Base-by-base conservation (phyloP, 2,329 filamentous ascomycete species). In the Kalmusia sp. region DNA sequence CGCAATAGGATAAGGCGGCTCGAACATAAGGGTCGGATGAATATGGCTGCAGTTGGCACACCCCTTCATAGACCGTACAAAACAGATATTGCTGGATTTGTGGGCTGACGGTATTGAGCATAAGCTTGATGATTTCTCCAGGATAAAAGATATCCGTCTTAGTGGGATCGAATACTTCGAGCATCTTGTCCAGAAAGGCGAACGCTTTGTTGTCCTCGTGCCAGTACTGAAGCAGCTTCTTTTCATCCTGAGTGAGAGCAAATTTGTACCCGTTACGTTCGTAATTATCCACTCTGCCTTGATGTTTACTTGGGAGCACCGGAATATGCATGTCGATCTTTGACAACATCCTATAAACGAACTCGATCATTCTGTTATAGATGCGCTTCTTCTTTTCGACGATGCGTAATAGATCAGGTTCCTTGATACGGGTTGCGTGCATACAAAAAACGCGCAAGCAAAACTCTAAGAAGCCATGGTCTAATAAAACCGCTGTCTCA, bases 161-260 rank as follows among this genome's bases (percentile, higher is more conserved):
- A 17, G 62, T 51, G 2, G 45, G 37, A 35, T 75, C 71, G 30
- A 72, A 74, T 4, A 59, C 31, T 48, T 75, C 73, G 24, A 74
- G 51, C 47, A 72, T 67, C 45, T 66, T 72, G 46, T 75, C 71
- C 15, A 75, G 45, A n/a, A 68, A 63, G 19, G 67, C 65, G 15
- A 66, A 62, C 3, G 67, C 68, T 33, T 59, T 63, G 41, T 68
- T 64, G 2, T 70, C 64, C 2, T 66, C 58, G 33, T 71, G 57
- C 69, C 68, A 74, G 7, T 43, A 53, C 21, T 59, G 43, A 4
- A 74, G 34, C n/a, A 63, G 43, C 2, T 33, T 27, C 9, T 53
- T 61, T 51, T 75, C 72, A 4, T 37, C 22, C 2, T 38, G 19
- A n/a, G 65, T 60, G 3, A 75, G 49, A 2, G 70, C 67, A 30